Base-by-base conservation (phyloP, 306 rosid species). In the Prunus mongolica region DNA sequence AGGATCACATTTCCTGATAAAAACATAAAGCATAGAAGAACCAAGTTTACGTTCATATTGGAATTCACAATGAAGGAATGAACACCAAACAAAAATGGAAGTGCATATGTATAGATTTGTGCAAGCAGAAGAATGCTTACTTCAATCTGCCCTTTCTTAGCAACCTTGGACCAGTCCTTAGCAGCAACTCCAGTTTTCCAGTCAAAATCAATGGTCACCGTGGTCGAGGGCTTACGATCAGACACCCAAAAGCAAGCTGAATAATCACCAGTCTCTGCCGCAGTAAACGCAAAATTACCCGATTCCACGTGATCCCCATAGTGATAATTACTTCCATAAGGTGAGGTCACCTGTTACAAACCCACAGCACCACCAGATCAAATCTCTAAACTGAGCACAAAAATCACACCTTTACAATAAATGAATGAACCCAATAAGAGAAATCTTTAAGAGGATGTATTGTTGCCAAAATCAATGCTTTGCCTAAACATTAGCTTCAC, bases 101-200 rank as follows among this genome's bases (percentile, higher is more conserved):
- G 52, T 18, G 28, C 68, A 80, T 22, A 32, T n/a, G 70, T 12
- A 15, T 6, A 47, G 16, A 52, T 3, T n/a, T 8, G 67, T 62
- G 69, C 25, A 16, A 5, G 78, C 50, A 28, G 9, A 46, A 76
- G 8, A 54, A 60, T 30, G 72, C 97, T 83, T 85, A 95, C 99
- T 68, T 95, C 96, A 75, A 95, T 22, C 79, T 95, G 90, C 70
- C 97, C 97, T 82, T 88, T 92, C 91, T 89, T 92, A 78, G 97
- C 99, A 87, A 95, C 93, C 62, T 87, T 90, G 60, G 99, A 80
- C 99, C 99, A 95, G 77, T 90, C 97, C 69, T 82, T 88, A 27
- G 99, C 91, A 64, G 96, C 90, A 85, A 95, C 82, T 45, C 97
- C 97, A 60, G 92, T 88, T 80, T 81, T 90, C 97, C 97, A 95